phyloP scores from a whole-genome alignment of 2,329 filamentous ascomycete species.

The Fragosphaeria purpurea region DNA sequence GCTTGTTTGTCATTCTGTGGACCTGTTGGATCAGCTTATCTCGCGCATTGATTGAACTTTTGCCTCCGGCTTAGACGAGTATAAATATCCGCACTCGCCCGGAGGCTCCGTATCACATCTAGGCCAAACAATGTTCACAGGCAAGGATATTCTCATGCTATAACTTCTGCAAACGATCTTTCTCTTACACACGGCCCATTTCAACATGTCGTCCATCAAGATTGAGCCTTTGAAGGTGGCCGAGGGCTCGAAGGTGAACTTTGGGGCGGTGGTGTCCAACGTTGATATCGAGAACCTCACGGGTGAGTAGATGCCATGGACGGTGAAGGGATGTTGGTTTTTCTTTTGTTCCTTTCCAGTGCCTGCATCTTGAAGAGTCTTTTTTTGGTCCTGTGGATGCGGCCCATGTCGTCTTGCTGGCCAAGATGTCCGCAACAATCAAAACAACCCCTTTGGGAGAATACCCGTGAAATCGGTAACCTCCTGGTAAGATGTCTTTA shows the following conservation, averaged over 20 bases:
- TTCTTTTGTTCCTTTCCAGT: too few species aligned
- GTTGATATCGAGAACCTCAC: conserved; percentile 52
- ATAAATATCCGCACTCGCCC: too few species aligned
- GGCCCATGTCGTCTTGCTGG: neutral
- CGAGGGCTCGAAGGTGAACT: conserved; percentile 31
- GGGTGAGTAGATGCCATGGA: conserved; percentile 33
- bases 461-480: conserved; percentile 18
- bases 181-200: neutral
- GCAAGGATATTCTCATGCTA: too few species aligned
- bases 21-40: too few species aligned
- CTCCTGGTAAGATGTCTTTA: conserved; percentile 14
- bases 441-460: conserved; percentile 12
- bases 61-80: too few species aligned
- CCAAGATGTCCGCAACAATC: neutral
- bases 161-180: neutral
- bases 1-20: too few species aligned
- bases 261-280: conserved; percentile 50
- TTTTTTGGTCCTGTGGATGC: neutral
- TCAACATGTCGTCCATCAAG: conserved; percentile 14
- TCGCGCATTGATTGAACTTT: too few species aligned
- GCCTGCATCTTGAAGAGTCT: too few species aligned
- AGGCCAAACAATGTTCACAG: neutral
- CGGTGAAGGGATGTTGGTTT: neutral
- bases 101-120: neutral
- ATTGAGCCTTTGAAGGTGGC: conserved; percentile 8